Evolutionary conservation across 805 yeast genomes (phyloP), one percentile per base, ranked within the genome.

Genomic region (Ogataea nitratoaversa): DNA sequence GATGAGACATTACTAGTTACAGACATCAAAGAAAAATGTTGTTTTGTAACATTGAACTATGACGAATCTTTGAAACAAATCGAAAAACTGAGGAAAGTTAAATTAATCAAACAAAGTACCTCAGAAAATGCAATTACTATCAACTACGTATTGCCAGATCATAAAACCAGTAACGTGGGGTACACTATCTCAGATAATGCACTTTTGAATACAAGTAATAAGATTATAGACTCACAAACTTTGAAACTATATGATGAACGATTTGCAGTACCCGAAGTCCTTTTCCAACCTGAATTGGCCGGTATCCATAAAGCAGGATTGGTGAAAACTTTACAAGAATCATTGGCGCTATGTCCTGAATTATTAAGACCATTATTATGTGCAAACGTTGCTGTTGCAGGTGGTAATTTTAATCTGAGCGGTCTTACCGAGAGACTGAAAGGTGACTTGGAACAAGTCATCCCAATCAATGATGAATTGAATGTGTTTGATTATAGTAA

Each of bases 1-100:
- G 96, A 93, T 45, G 99, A 95, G 61, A 82, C 95, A 0, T 68
- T 84, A 2, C 64, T 93, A 34, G 81, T 93, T 36, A 87, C 89
- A 56, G 80, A 84, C 35, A 84, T 95, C 49, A 93, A 93, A 55
- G 96, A 90, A 55, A 68, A 74, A 43, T 66, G 91, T 28, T 73
- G 86, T 59, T 79, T 76, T 67, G 76, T 86, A n/a, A 78, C 91
- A 0, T 46, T 50, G 17, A 77, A 84, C 51, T 86, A 79, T 52
- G 55, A 60, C 29, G 42, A 37, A 3, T 48, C 57, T 1, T 41
- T 62, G 20, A 42, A 50, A n/a, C 48, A 51, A 32, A 43, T 63
- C 8, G 60, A 60, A 25, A 43, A 48, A 27, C 39, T 58, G 25
- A 47, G 57, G 20, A 51, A 49, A 19, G 39, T 42, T 14, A 30